Base-by-base conservation (phyloP, 768 basidiomycete species). In the Fomitopsis serialis region DNA sequence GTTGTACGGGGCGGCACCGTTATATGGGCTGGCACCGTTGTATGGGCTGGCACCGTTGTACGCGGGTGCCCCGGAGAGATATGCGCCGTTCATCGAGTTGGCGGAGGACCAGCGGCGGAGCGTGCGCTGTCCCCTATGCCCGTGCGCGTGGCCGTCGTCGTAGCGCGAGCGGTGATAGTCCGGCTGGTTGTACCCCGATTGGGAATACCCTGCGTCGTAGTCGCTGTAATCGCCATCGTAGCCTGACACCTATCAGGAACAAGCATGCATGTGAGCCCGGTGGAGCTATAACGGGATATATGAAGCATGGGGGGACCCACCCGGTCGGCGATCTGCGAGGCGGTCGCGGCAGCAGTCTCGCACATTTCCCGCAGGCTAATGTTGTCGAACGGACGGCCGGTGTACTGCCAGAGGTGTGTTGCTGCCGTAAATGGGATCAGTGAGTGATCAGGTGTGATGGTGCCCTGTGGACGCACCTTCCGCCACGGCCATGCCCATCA, bases 321-420 rank as follows among this genome's bases (percentile, higher is more conserved):
- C 21, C 48, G 37, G 45, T 56, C 55, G 3, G 57, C 52, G 50
- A 49, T 61, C 52, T 5, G 58, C 52, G 42, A 29, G 2, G 50
- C 85, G 0, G 86, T 87, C 40, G 81, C 78, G 17, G 85, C 85
- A 1, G 87, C 86, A 0, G 84, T 72, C 61, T 88, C 87, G 25
- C 79, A 77, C 12, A 83, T 79, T 45, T 72, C 71, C 35, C 72
- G 68, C 22, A 79, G 74, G 1, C 77, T 71, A 55, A 78, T 77
- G 10, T 68, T 66, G 60, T 84, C 70, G 3, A 67, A 55, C 0
- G 69, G 63, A 19, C 78, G 75, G 10, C 72, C 66, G 11, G 80
- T 68, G 55, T 73, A 80, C 37, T 77, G 74, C 64, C 85, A 73
- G 3, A 90, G 67, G 27, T 78, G 77, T 21, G 78, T 74, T 3